Base-by-base conservation (phyloP, 495 filamentous ascomycete genomes). In the Penicillium simplicissimum region DNA sequence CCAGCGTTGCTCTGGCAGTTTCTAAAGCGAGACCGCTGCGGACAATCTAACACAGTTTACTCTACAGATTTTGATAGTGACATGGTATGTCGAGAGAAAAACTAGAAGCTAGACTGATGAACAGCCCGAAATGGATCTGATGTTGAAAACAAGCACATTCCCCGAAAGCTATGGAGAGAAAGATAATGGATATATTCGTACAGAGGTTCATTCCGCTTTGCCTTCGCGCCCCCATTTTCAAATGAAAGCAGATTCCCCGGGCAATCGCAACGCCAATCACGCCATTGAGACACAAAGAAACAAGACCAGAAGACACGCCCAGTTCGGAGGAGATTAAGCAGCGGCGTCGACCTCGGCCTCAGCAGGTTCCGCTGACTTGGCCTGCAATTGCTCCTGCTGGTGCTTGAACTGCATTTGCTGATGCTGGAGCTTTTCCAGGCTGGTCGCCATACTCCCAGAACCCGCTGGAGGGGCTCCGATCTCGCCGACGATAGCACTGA, bases 401-500 rank as follows among this genome's bases (percentile, higher is more conserved):
- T 37, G 34, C 23, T 67, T 55, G 35, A 72, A 72, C 19, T 64
- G 52, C 36, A 57, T 48, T 25, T 74, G 71, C 15, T 74, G 71
- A 15, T 61, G 61, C 36, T 74, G 71, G 19, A 71, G 55, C 49
- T 69, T 73, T 36, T 74, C 67, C 25, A 71, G 52, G 37, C 63
- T 67, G 25, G 64, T 62, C 25, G 69, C 52, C 31, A 61, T 38
- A 64, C 65, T 59, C 31, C 69, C 62, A 43, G 64, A 45, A 37
- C 63, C 43, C 15, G 69, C 45, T 25, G 59, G 31, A 25, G 64
- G 21, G 34, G 36, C 57, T 38, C 52, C 35, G 8, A 71, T 66
- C 8, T 57, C 56, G 7, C 69, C 67, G 2, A 78, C 71, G 21
- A 81, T 68, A 8, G 73, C 71, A 33, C 68, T 74, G 42, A 78